Evolutionary conservation across 2,329 filamentous ascomycete species (phyloP).

Genomic region (Teratosphaeria pseudoeucalypti): DNA sequence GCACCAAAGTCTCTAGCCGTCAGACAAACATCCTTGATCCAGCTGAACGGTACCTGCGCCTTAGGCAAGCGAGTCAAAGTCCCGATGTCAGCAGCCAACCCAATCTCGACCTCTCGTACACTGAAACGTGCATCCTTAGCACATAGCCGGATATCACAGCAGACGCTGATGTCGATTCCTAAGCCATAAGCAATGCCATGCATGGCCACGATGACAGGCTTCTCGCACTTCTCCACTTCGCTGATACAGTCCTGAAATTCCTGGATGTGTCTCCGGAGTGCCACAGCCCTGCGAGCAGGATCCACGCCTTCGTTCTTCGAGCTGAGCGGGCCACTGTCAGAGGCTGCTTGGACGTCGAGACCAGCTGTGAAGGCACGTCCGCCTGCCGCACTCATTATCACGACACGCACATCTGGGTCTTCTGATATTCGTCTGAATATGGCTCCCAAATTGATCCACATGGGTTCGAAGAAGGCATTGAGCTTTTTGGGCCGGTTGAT

Average conservation of each 20-base stretch:
- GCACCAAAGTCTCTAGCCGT: constrained; percentile 57
- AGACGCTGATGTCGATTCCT: constrained; percentile 58
- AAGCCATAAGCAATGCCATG: constrained; percentile 71
- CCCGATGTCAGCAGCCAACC: constrained; percentile 68
- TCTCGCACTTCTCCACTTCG: constrained; percentile 75
- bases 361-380: constrained; percentile 77
- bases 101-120: constrained; percentile 77
- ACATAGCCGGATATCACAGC: constrained; percentile 61
- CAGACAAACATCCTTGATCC: constrained; percentile 70
- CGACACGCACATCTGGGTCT: constrained; percentile 61
- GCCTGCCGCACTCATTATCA: constrained; percentile 73
- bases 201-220: constrained; percentile 74
- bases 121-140: constrained; percentile 47
- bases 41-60: constrained; percentile 57
- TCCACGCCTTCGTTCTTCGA: constrained; percentile 6
- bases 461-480: constrained; percentile 74
- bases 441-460: constrained; percentile 72
- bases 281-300: constrained; percentile 19
- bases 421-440: constrained; percentile 64
- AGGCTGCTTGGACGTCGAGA: constrained; percentile 54
- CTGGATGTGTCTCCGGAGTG: constrained; percentile 56
- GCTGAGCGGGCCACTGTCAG: constrained; percentile 4
- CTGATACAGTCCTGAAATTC: constrained; percentile 74
- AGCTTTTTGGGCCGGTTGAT: constrained; percentile 80
- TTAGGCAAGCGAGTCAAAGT: constrained; percentile 65